phyloP scores from a whole-genome alignment of 441 rosid genomes.

The Melastoma candidum region DNA sequence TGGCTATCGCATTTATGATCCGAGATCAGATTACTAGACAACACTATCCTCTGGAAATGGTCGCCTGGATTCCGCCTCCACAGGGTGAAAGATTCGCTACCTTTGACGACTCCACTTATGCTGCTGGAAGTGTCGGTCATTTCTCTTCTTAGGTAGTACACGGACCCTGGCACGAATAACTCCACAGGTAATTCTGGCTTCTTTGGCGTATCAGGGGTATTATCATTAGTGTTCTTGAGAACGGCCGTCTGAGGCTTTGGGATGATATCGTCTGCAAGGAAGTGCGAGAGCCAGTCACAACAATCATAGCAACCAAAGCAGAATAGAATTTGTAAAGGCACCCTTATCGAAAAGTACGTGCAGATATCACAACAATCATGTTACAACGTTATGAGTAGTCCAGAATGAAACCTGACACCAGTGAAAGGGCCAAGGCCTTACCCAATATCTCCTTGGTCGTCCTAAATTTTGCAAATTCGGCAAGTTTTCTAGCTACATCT shows the following conservation, averaged over 20 bases:
- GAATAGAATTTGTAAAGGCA: no score
- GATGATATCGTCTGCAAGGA: no score
- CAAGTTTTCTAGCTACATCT: slow-evolving; percentile 81
- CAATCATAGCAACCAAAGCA: no score
- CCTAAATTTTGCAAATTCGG: slow-evolving; percentile 64
- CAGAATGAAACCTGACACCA: slow-evolving; percentile 1
- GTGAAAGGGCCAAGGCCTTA: slow-evolving; percentile 19
- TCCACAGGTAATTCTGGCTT: slow-evolving; percentile 37
- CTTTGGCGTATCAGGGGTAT: slow-evolving; percentile 10
- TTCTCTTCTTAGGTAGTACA: slow-evolving; percentile 67
- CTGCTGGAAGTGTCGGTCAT: slow-evolving; percentile 15
- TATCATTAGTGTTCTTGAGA: slow-evolving; percentile 19
- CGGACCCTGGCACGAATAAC: slow-evolving; percentile 67
- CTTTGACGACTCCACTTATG: slow-evolving; percentile 11
- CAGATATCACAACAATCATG: no score
- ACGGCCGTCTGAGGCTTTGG: background rate
- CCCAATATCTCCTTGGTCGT: slow-evolving; percentile 36
- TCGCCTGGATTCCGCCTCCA: slow-evolving; percentile 76
- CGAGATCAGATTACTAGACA: slow-evolving; percentile 70
- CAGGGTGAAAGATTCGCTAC: slow-evolving; percentile 48
- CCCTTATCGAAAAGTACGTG: no score
- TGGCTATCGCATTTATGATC: slow-evolving; percentile 93
- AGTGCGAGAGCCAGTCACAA: no score
- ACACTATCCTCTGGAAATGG: slow-evolving; percentile 79
- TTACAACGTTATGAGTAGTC: background rate